These are phyloP conservation scores for Porodaedalea pini DNA, from an alignment of 1,284 basidiomycete genomes.

Conservation along the genomic window DNA sequence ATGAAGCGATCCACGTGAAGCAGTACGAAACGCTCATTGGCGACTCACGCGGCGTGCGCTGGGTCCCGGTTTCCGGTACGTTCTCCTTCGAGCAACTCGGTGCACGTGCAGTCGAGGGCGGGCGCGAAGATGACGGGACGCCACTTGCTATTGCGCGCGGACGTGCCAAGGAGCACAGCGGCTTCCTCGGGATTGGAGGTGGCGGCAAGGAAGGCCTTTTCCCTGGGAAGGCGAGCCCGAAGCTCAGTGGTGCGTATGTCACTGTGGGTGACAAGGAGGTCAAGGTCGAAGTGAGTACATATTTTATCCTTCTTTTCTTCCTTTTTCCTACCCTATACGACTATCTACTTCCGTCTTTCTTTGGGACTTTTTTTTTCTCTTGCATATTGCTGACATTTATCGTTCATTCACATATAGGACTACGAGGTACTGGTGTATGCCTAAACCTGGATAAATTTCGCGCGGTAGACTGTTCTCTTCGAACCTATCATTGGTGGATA, in stretches of 20 bases:
- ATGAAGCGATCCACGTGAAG: constrained; percentile 19
- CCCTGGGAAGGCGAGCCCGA: constrained; percentile 61
- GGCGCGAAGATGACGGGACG: constrained; percentile 57
- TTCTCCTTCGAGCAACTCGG: constrained; percentile 39
- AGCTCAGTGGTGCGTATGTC: constrained; percentile 53
- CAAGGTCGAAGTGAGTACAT: constrained; percentile 38
- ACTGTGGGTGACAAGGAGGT: constrained; percentile 46
- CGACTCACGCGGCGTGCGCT: constrained; percentile 51
- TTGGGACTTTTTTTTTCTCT: too few relatives aligned
- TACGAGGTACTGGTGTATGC: constrained; percentile 16
- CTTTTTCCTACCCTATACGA: too few relatives aligned
- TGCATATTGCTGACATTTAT: background rate
- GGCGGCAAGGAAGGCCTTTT: constrained; percentile 46
- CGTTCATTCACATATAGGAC: constrained; percentile 1
- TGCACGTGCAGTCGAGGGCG: constrained; percentile 59
- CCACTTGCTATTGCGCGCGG: constrained; percentile 60
- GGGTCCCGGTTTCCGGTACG: constrained; percentile 49
- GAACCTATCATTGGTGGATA: too few relatives aligned
- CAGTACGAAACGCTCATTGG: constrained; percentile 55
- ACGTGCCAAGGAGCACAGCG: constrained; percentile 21
- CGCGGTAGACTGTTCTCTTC: too few relatives aligned
- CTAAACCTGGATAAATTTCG: background rate
- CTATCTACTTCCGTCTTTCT: too few relatives aligned
- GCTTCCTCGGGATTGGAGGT: constrained; percentile 12
- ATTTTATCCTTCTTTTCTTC: background rate